Conservation (phyloP, 805 yeast genomes). For the Yarrowia sp. region DNA sequence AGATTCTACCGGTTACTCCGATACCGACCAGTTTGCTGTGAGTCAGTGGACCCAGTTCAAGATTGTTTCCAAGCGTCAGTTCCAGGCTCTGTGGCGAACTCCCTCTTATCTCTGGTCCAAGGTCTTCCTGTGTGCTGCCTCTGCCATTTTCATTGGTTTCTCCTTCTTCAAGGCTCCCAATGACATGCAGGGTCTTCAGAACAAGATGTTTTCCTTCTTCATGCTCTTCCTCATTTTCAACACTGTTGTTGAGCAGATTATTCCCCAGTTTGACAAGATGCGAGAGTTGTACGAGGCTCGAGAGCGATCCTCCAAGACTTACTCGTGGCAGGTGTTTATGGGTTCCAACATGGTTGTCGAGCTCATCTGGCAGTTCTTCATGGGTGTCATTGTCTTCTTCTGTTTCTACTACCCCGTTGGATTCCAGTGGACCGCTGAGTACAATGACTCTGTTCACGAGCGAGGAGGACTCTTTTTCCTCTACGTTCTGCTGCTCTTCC, state of each 20-base stretch:
- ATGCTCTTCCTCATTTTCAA: slow-evolving; percentile 58
- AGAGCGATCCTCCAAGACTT: slow-evolving; percentile 69
- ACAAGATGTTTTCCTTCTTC: slow-evolving; percentile 74
- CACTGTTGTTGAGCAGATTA: slow-evolving; percentile 58
- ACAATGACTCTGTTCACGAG: slow-evolving; percentile 43
- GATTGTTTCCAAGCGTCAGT: slow-evolving; percentile 50
- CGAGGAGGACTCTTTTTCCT: slow-evolving; percentile 44
- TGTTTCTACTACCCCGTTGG: slow-evolving; percentile 69
- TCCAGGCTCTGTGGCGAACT: slow-evolving; percentile 63
- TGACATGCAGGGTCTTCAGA: slow-evolving; percentile 68
- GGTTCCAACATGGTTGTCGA: slow-evolving; percentile 64
- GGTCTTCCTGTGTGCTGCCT: slow-evolving; percentile 48
- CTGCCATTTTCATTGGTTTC: slow-evolving; percentile 64
- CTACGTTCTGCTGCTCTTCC: slow-evolving; percentile 45
- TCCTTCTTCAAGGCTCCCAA: slow-evolving; percentile 63
- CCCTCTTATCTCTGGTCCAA: slow-evolving; percentile 59
- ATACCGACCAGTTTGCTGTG: slow-evolving; percentile 46
- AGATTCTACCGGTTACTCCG: background rate
- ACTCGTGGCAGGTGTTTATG: slow-evolving; percentile 63
- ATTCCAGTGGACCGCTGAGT: slow-evolving; percentile 55
- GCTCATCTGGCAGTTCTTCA: slow-evolving; percentile 58
- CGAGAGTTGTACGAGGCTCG: slow-evolving; percentile 67
- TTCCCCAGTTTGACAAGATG: slow-evolving; percentile 57
- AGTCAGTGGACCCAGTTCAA: slow-evolving; percentile 42
- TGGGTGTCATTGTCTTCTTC: slow-evolving; percentile 60